These are phyloP conservation scores for Boletus hoseneyae DNA, from an alignment of 1,284 basidiomycete species.

Conservation along the genomic window DNA sequence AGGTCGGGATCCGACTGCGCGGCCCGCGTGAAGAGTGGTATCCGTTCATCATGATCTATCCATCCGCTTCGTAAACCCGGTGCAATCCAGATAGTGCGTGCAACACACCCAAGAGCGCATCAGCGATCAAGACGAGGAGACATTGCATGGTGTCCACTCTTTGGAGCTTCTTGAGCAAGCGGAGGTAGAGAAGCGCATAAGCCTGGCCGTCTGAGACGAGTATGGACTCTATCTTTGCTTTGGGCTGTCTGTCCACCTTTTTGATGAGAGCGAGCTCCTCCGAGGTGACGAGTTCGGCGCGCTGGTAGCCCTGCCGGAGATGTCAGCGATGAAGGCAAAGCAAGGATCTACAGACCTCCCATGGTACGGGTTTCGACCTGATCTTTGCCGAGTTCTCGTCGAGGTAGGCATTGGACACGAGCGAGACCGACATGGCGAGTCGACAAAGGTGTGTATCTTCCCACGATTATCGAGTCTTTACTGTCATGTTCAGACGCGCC, in stretches of 20 bases:
- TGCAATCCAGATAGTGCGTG: neutral
- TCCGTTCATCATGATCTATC: conserved; percentile 74
- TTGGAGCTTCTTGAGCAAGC: conserved; percentile 89
- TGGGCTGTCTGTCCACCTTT: conserved; percentile 81
- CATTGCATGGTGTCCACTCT: conserved; percentile 93
- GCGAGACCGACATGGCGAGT: conserved; percentile 66
- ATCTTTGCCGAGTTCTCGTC: conserved; percentile 88
- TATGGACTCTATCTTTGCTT: conserved; percentile 67
- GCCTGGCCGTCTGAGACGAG: conserved; percentile 75
- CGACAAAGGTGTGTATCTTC: neutral
- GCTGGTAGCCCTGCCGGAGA: conserved; percentile 81
- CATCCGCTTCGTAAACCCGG: neutral
- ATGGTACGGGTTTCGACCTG: conserved; percentile 87
- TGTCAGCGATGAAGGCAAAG: conserved; percentile 14
- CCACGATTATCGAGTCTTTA: conserved; percentile 3
- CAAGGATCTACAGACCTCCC: conserved; percentile 69
- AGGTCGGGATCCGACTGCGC: conserved; percentile 68
- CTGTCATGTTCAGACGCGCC: conserved; percentile 21
- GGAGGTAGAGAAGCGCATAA: conserved; percentile 89
- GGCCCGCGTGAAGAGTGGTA: conserved; percentile 67
- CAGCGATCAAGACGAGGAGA: conserved; percentile 87
- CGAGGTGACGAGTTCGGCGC: conserved; percentile 84
- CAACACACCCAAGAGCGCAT: conserved; percentile 76
- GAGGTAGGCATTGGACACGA: conserved; percentile 85
- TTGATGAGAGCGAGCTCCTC: conserved; percentile 92